Percentiles rank a stretch among this genome's conserved stretches.
Conservation (phyloP, 352 stramenopile species). For the Pythium pyrilobum region DNA sequence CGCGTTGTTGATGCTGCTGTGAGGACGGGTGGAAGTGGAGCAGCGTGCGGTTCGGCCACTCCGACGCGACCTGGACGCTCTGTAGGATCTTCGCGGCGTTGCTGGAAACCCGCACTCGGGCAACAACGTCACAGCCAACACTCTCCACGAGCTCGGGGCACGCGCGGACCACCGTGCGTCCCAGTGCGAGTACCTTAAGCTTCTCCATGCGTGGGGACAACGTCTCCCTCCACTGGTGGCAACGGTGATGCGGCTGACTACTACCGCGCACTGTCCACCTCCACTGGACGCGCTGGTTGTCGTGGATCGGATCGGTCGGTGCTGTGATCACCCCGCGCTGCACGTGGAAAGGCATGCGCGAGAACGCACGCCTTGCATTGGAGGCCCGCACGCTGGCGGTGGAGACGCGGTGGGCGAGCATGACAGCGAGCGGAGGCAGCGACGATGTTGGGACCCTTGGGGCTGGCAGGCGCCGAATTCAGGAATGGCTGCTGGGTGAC, state of each 20-base stretch:
- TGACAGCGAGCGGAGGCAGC: too few relatives aligned
- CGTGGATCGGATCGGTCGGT: constrained; percentile 1
- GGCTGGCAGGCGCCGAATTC: too few relatives aligned
- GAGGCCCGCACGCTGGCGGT: background rate
- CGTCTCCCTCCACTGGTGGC: background rate
- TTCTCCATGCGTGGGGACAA: background rate
- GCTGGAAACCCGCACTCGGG: constrained; percentile 7
- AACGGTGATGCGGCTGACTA: background rate
- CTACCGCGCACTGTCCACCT: constrained; percentile 3
- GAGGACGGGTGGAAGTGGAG: background rate
- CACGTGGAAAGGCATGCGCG: constrained; percentile 5
- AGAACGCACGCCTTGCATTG: background rate
- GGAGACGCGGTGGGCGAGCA: background rate
- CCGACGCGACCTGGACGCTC: constrained; percentile 1
- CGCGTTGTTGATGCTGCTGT: background rate
- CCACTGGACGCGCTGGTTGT: constrained; percentile 9
- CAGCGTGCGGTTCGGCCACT: background rate
- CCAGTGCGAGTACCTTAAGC: constrained; percentile 6
- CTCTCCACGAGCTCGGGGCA: background rate
- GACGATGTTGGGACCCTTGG: too few relatives aligned
- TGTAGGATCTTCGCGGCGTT: background rate
- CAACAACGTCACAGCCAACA: background rate
- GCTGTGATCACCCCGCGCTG: constrained; percentile 2
- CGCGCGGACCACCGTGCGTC: constrained; percentile 7
- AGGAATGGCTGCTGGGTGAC: too few relatives aligned